phyloP scores from a whole-genome alignment of 495 filamentous ascomycete genomes.

The Penicillium desertorum region DNA sequence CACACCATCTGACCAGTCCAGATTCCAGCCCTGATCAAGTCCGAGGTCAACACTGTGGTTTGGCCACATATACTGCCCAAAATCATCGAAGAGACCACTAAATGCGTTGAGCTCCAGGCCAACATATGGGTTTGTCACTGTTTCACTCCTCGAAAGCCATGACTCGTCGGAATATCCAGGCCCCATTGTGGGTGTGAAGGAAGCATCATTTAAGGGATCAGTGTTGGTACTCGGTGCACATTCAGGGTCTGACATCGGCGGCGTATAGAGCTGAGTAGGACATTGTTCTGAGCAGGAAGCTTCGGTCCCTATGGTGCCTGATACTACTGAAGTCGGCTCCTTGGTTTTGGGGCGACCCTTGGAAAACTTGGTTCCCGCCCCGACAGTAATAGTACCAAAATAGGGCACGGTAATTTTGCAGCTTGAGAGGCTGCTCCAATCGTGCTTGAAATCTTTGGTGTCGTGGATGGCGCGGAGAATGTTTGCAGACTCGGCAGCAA shows the following conservation, averaged over 20 bases:
- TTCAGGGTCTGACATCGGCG: slow-evolving; percentile 27
- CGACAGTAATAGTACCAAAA: slow-evolving; percentile 44
- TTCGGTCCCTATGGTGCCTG: slow-evolving; percentile 1
- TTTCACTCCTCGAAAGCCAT: slow-evolving; percentile 20
- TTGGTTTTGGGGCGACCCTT: slow-evolving; percentile 7
- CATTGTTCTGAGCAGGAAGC: slow-evolving; percentile 2
- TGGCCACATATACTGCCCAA: slow-evolving; percentile 29
- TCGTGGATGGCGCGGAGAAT: slow-evolving; percentile 42
- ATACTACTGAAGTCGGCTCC: slow-evolving; percentile 1
- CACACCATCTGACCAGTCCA: slow-evolving; percentile 36
- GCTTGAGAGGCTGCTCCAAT: slow-evolving; percentile 4
- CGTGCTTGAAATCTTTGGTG: slow-evolving; percentile 4
- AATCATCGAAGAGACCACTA: slow-evolving; percentile 24
- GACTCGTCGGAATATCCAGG: slow-evolving; percentile 17
- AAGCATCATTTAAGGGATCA: background rate
- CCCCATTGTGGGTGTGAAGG: slow-evolving; percentile 4
- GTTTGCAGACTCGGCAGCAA: slow-evolving; percentile 48
- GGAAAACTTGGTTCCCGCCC: slow-evolving; percentile 32
- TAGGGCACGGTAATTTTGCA: slow-evolving; percentile 47
- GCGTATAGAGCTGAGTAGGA: slow-evolving; percentile 27
- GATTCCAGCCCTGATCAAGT: slow-evolving; percentile 42
- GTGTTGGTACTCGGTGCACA: slow-evolving; percentile 4
- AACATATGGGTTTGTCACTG: slow-evolving; percentile 12
- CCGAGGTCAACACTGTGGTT: slow-evolving; percentile 34
- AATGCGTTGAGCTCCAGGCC: slow-evolving; percentile 26